Base-by-base conservation (phyloP, 2,329 filamentous ascomycete genomes). In the Diaporthe humulicola region DNA sequence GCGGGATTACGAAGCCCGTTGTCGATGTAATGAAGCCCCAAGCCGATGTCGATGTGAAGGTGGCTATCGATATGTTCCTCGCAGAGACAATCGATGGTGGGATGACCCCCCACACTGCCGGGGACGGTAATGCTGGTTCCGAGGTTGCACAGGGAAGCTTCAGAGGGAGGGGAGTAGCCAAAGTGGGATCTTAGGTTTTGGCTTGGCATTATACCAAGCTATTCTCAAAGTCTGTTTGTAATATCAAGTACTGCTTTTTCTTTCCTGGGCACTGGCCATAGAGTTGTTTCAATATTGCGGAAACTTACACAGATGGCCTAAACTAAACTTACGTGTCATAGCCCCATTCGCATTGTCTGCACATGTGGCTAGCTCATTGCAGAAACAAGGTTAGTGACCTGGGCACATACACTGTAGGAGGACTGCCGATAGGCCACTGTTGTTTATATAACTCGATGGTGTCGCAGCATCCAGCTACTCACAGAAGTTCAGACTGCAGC, bases 171-270 rank as follows among this genome's bases (percentile, higher is more conserved):
- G 61, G 22, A n/a, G 42, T 38, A 38, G 14, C 45, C 12, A 17
- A 36, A 67, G 30, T 52, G 45, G 12, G 42, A 25, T 67, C 33
- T 19, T 52, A 4, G 10, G 14, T 69, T 25, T 40, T 40, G 9
- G 9, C 48, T 38, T 40, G 33, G 64, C 33, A 33, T 40, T 54
- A 69, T 54, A 69, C 33, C 48, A 69, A 40, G 64, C 33, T 25
- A 36, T 28, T 22, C 2, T n/a, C 17, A 30, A 69, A 69, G 33
- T 40, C 15, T 69, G 30, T 69, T 66, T 40, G 48, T 50, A 15
- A 4, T 30, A 54, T 40, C 15, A 22, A 4, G n/a, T 38, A 28
- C 15, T 1, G 9, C 9, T n/a, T 28, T 52, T 4, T 28, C 38
- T 4, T 28, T 17, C 8, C 7, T 69, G 2, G 22, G 22, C 61